Base-by-base conservation (phyloP, 495 filamentous ascomycete genomes). In the Hypoxylon subgilvum region DNA sequence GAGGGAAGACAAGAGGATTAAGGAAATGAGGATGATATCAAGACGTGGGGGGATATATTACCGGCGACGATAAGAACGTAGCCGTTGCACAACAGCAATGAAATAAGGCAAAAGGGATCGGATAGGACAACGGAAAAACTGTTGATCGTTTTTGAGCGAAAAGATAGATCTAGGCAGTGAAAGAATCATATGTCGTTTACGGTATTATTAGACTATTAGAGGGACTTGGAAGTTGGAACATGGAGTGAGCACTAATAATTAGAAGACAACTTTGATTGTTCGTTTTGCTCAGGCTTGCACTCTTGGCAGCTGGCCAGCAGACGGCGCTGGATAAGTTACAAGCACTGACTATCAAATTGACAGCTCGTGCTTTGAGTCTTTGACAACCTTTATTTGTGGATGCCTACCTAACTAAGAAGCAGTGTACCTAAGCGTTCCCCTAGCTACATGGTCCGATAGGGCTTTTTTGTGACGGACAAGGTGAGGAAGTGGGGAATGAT, bases 301-400 rank as follows among this genome's bases (percentile, higher is more conserved):
- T 48, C 53, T 52, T 34, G 45, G 39, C 57, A 61, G 57, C 40
- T 44, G 57, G 35, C 31, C 5, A 21, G 35, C 57, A 61, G 57
- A 17, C 32, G 45, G 38, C 39, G 27, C 7, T 8, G 39, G 21
- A 25, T 21, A 14, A 22, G 3, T 22, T 22, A 46, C 18, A n/a
- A n/a, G n/a, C n/a, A n/a, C n/a, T n/a, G n/a, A n/a, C n/a, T n/a
- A n/a, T n/a, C n/a, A n/a, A n/a, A n/a, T n/a, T n/a, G n/a, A n/a
- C n/a, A n/a, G n/a, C n/a, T n/a, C n/a, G n/a, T n/a, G n/a, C n/a
- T n/a, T n/a, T 18, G n/a, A n/a, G n/a, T n/a, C n/a, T n/a, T 30
- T 5, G 10, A 30, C 27, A 30, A 30, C 27, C 27, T 30, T 30
- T 30, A 5, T 27, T 4, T 3, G 23, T 34, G n/a, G 5, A 34